Evolutionary conservation across 1,284 basidiomycete species (phyloP), one percentile per base, ranked within the genome.

Genomic region (Sphaerobolus stellatus): DNA sequence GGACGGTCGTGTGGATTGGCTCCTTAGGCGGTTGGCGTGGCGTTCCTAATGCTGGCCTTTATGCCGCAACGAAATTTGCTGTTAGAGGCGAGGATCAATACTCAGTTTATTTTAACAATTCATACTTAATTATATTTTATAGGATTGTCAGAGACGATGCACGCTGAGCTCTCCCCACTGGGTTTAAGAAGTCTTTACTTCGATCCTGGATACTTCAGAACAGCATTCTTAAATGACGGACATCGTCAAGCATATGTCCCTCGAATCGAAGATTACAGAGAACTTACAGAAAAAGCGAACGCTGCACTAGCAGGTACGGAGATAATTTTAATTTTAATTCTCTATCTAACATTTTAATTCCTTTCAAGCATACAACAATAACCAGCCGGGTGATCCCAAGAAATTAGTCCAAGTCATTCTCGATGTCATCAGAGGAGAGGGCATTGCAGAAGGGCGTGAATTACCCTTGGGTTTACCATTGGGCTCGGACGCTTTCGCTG

Each of bases 121-220:
- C 27, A 44, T 30, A 16, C 25, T 14, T 45, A 4, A 36, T 25
- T 13, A 29, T 8, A 11, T 22, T 41, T 4, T 33, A 5, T 33
- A 71, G 73, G 65, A 28, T 58, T 78, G 9, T 71, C 75, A 2
- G 59, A 65, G n/a, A 63, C 68, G 2, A 64, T 78, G 8, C 61
- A 76, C 53, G 64, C 61, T 0, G 76, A 79, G 61, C 69, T 78
- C 11, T 54, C 68, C 5, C 74, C 75, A 1, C 60, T 79, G 22
- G 75, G 76, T 2, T 63, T 79, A 2, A 70, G 73, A n/a, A 72
- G 70, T 54, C 66, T 72, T 50, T 73, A 67, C 56, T 57, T 78
- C 44, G 76, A 79, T 40, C 71, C 71, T 36, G 76, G 76, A 7
- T 75, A 72, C 60, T 77, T 76, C 67, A 67, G 76, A 28, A 78